These are phyloP conservation scores for Dactylellina haptotyla DNA, from an alignment of 2,329 filamentous ascomycete species.

Conservation along the genomic window DNA sequence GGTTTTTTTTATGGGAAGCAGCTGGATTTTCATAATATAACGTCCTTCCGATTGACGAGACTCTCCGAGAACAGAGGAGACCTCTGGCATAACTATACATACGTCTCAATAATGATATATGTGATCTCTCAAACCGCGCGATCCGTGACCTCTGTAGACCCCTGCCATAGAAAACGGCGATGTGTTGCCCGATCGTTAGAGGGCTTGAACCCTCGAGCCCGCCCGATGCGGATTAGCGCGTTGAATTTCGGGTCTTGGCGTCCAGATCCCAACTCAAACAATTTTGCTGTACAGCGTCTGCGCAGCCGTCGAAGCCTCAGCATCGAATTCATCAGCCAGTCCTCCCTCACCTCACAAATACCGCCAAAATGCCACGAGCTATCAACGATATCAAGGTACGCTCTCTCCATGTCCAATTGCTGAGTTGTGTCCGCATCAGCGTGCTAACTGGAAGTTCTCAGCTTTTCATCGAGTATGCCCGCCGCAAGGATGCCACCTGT, in stretches of 20 bases:
- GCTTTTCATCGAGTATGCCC: conserved; percentile 99
- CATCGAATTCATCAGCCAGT: conserved; percentile 26
- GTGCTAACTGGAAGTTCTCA: conserved; percentile 72
- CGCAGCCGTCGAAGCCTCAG: not conserved
- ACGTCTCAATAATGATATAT: conserved; percentile 4
- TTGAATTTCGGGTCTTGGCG: conserved; percentile 44
- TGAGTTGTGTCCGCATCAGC: not conserved
- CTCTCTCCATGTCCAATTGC: not conserved
- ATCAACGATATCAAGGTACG: conserved; percentile 54
- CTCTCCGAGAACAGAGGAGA: conserved; percentile 18
- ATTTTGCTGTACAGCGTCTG: conserved; percentile 39
- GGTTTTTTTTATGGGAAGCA: conserved; percentile 53
- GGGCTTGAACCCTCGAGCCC: conserved; percentile 38
- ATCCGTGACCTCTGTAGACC: no score
- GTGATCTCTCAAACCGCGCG: no score
- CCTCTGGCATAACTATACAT: no score
- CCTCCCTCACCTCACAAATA: conserved; percentile 30
- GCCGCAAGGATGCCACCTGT: conserved; percentile 99
- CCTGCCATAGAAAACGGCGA: no score
- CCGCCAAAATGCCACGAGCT: conserved; percentile 51
- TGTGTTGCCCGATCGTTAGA: conserved; percentile 26
- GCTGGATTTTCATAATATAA: conserved; percentile 54
- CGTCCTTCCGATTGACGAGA: conserved; percentile 46
- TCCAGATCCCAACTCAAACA: conserved; percentile 41
- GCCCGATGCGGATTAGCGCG: conserved; percentile 26